Evolutionary conservation across 2,329 filamentous ascomycete species (phyloP).

Genomic region (Fusarium abutilonis): DNA sequence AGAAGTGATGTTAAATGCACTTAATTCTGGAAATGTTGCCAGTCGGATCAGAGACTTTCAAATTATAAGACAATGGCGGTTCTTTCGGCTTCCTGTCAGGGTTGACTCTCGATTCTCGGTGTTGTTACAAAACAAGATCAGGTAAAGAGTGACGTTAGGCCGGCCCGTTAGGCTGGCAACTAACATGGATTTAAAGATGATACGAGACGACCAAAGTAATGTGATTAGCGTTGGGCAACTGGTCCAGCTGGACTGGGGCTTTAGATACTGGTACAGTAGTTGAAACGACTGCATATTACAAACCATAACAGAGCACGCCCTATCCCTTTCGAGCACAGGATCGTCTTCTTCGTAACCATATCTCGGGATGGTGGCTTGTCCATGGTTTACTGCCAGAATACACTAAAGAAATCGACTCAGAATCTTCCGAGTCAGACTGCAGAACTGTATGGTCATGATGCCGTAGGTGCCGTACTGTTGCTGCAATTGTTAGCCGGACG

Average conservation of each 20-base stretch:
- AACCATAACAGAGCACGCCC: too few relatives aligned
- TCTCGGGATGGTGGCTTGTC: constrained; percentile 18
- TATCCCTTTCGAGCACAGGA: too few relatives aligned
- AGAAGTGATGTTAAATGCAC: not conserved
- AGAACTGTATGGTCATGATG: constrained; percentile 25
- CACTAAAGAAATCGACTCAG: constrained; percentile 28
- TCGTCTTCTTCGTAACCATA: too few relatives aligned
- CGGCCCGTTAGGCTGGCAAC: constrained; percentile 17
- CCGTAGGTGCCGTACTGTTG: constrained; percentile 6
- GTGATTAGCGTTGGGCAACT: constrained; percentile 2
- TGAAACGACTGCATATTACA: not conserved
- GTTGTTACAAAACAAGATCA: not conserved
- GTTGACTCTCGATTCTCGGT: not conserved
- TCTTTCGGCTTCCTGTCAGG: not conserved
- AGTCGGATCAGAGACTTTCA: not conserved
- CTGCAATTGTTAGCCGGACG: not conserved
- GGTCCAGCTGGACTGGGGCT: constrained; percentile 1
- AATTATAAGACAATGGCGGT: not conserved
- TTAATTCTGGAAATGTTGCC: not conserved
- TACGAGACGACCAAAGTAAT: constrained; percentile 2
- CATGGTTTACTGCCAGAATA: constrained; percentile 9
- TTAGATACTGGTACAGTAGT: constrained; percentile 1
- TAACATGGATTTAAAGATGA: not conserved
- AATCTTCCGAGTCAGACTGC: constrained; percentile 37
- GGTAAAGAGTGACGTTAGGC: not conserved